phyloP scores from a whole-genome alignment of 73 alveolate species.

The Durusdinium trenchii region DNA sequence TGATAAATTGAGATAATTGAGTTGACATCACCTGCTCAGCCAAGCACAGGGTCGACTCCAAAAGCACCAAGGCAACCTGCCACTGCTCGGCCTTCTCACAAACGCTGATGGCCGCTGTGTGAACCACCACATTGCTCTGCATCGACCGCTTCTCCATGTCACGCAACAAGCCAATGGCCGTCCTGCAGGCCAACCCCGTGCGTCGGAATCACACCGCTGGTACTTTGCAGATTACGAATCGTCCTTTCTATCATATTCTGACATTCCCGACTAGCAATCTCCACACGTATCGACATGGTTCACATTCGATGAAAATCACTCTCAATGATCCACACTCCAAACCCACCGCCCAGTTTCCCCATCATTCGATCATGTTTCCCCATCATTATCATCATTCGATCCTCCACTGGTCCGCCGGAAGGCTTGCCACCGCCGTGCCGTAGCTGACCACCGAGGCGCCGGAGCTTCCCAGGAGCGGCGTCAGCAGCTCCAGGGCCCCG shows the following conservation, averaged over 20 bases:
- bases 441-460: slow-evolving; percentile 1
- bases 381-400: not conserved
- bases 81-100: slow-evolving; percentile 36
- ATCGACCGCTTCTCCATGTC: not conserved
- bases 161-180: not conserved
- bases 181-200: not conserved
- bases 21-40: too few relatives aligned
- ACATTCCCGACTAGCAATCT: too few relatives aligned
- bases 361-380: not conserved
- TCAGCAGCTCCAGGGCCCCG: not conserved
- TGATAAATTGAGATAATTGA: too few relatives aligned
- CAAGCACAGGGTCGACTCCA: too few relatives aligned
- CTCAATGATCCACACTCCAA: not conserved
- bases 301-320: not conserved
- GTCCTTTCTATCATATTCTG: too few relatives aligned
- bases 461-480: not conserved
- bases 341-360: not conserved
- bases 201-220: not conserved
- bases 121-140: slow-evolving; percentile 16
- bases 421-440: not conserved
- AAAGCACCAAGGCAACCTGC: not conserved
- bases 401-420: not conserved
- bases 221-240: too few relatives aligned
- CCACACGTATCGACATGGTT: too few relatives aligned
- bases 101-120: slow-evolving; percentile 34